Evolutionary conservation across 441 rosid species (phyloP), one percentile per base, ranked within the genome.

Genomic region (Caryocar brasiliense): DNA sequence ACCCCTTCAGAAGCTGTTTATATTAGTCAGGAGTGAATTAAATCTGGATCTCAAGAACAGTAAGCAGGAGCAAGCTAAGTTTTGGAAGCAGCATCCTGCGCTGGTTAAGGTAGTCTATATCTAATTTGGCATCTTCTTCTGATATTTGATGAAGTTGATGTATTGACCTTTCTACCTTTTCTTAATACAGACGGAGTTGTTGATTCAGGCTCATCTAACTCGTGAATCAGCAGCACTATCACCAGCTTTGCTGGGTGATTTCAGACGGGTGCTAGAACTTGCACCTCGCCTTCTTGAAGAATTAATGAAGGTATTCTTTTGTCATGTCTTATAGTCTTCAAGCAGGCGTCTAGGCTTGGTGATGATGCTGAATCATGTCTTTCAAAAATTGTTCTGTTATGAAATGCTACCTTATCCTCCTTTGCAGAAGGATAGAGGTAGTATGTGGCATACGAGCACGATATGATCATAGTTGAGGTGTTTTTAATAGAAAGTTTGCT

Each of bases 51-150:
- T 69, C 14, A 88, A 88, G 78, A 92, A 86, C 73, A 82, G 85
- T 56, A 92, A 92, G 83, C 97, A 92, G 80, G 99, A 92, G 72
- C 99, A 92, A 68, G 97, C 97, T 51, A 92, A 88, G 74, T 92
- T 88, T 70, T 92, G 90, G 97, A 92, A 88, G 79, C 97, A 88
- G 74, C 92, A 92, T 71, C 99, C 99, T 14, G 89, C 99, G 11
- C 32, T 92, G 47, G 99, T 86, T 55, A 92, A 92, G 95, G 97
- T 92, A 67, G 37, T 49, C 25, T 56, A 1, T 61, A 14, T 29
- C 47, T 29, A 38, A 34, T 33, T 32, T 61, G 30, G 45, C 9
- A 23, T 46, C 3, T 52, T 29, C 9, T 47, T 64, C 13, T 39
- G 15, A 32, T 19, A 46, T 24, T 37, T 35, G 12, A 32, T 28